Percentiles rank a stretch among this genome's conserved stretches.
Conservation (phyloP, 73 alveolate genomes). For the Paramecium pentaurelia region DNA sequence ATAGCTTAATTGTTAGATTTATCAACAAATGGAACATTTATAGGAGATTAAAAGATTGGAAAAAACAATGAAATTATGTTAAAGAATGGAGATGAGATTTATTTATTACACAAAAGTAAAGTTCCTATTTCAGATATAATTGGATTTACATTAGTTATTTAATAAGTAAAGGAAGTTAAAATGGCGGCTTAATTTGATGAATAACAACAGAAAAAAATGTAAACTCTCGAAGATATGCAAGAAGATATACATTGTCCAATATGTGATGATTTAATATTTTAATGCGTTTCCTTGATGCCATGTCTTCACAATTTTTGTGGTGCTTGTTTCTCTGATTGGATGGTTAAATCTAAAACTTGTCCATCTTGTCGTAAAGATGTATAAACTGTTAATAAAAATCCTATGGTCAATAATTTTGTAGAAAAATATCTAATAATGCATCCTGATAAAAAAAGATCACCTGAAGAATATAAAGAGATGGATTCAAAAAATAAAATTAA, state of each 20-base stretch:
- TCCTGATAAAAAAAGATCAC: constrained; percentile 58
- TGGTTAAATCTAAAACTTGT: constrained; percentile 41
- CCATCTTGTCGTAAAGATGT: constrained; percentile 76
- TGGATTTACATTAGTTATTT: constrained; percentile 18
- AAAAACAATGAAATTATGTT: constrained; percentile 21
- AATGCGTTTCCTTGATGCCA: constrained; percentile 82
- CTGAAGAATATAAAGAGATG: constrained; percentile 66
- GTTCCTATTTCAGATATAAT: constrained; percentile 41
- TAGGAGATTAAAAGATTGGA: constrained; percentile 51
- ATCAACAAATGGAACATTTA: constrained; percentile 59
- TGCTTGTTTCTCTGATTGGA: constrained; percentile 89
- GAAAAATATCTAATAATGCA: constrained; percentile 61
- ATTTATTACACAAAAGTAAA: constrained; percentile 52
- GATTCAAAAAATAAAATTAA: constrained; percentile 56
- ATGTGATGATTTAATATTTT: constrained; percentile 78
- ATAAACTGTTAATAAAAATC: constrained; percentile 69
- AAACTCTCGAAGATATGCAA: constrained; percentile 44
- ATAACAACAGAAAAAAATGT: constrained; percentile 10
- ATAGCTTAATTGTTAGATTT: background rate
- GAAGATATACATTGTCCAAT: constrained; percentile 76
- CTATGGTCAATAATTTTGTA: constrained; percentile 69
- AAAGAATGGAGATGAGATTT: constrained; percentile 55
- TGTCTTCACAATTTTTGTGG: constrained; percentile 92
- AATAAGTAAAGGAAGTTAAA: background rate
- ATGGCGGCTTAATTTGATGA: background rate